These are phyloP conservation scores for Penicillium canariense DNA, from an alignment of 495 filamentous ascomycete genomes.

Conservation along the genomic window DNA sequence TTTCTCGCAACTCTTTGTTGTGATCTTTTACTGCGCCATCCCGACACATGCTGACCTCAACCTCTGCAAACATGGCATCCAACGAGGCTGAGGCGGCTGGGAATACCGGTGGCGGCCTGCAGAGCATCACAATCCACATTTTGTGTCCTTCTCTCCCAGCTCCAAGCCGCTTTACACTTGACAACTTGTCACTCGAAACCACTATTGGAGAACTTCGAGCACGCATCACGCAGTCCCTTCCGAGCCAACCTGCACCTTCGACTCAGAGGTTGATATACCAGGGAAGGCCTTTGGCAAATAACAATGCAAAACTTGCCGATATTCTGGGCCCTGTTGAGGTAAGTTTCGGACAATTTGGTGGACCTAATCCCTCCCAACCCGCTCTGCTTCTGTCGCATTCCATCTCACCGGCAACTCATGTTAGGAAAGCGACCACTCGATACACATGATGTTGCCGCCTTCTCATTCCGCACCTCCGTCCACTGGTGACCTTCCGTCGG, in stretches of 20 bases:
- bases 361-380: background rate
- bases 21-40: background rate
- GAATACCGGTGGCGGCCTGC: background rate
- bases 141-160: slow-evolving; percentile 62
- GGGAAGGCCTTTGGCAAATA: slow-evolving; percentile 56
- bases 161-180: slow-evolving; percentile 52
- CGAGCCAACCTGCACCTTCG: slow-evolving; percentile 48
- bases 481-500: background rate
- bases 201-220: slow-evolving; percentile 61
- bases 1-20: background rate
- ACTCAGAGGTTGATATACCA: slow-evolving; percentile 65
- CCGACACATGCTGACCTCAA: background rate
- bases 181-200: slow-evolving; percentile 48
- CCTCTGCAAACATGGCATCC: background rate
- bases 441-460: background rate
- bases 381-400: background rate
- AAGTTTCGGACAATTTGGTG: slow-evolving; percentile 29
- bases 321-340: slow-evolving; percentile 58
- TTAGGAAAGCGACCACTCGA: background rate
- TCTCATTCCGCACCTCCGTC: background rate
- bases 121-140: slow-evolving; percentile 56
- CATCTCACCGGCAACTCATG: background rate
- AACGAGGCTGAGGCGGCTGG: background rate
- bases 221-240: slow-evolving; percentile 55
- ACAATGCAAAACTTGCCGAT: slow-evolving; percentile 53